Base-by-base conservation (phyloP, 148 eudicot genomes). In the Heliosperma pusillum region DNA sequence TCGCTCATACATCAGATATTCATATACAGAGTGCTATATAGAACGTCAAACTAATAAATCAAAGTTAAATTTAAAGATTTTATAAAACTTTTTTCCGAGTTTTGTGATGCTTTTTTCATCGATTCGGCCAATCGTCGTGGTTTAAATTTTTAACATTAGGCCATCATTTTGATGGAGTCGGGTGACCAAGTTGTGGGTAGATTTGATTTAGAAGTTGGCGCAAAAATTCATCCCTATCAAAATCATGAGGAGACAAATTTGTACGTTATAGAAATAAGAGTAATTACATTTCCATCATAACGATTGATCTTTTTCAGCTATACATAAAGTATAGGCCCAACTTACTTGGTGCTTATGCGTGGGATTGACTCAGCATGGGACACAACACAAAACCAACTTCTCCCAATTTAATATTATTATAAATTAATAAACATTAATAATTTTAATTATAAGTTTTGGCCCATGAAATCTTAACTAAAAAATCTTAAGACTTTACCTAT, bases 281-380 rank as follows among this genome's bases (percentile, higher is more conserved):
- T 73, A 40, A 40, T 55, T 21, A 63, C 65, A 40, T 69, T 80
- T 64, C 30, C 65, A 63, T 70, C 30, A 63, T 55, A 71, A 63
- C 50, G 70, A 75, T 66, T 13, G 65, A 47, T 47, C 59, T 69
- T 75, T 75, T 76, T 72, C 76, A 71, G 52, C 33, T 71, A 76
- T 10, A 80, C 16, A 75, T 57, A 65, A 80, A 76, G 76, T 24
- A 68, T 57, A 44, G 76, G 66, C 79, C 79, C 73, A 76, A 76
- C 73, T 45, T 80, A 66, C 69, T 44, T 36, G 62, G 52, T 70
- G 82, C 24, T 69, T 60, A 26, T 80, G 71, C 83, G 83, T 79
- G 85, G 87, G 74, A 61, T 30, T 85, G 87, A 85, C 77, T 85
- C 81, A 82, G 87, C 85, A 76, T 80, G 77, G 83, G 83, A 70